These are phyloP conservation scores for Cucumis melo DNA, from an alignment of 306 rosid genomes.

Conservation along the genomic window DNA sequence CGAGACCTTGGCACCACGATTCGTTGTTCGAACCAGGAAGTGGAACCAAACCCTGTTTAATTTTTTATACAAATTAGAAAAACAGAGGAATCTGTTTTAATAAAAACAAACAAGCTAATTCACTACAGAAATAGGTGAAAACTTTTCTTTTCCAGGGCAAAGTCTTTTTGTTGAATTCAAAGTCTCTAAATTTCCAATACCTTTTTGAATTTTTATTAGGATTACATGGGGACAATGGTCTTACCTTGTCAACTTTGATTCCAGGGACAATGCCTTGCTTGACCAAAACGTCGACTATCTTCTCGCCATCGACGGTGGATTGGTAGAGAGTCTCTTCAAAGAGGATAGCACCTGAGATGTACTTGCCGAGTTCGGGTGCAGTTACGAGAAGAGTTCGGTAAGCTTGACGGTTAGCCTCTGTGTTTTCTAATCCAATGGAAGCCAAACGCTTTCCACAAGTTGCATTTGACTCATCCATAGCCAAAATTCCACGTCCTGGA, in stretches of 20 bases:
- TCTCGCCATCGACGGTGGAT: slow-evolving; percentile 66
- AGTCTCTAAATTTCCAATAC: too few relatives aligned
- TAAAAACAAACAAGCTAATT: not conserved
- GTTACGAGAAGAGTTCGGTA: slow-evolving; percentile 71
- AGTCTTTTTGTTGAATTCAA: too few relatives aligned
- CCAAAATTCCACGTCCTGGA: slow-evolving; percentile 90
- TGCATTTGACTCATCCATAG: slow-evolving; percentile 93
- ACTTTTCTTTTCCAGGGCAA: too few relatives aligned
- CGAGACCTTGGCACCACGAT: slow-evolving; percentile 97
- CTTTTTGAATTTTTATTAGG: too few relatives aligned
- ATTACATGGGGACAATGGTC: not conserved
- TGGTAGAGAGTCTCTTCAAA: slow-evolving; percentile 96
- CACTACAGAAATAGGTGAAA: too few relatives aligned
- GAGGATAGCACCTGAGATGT: slow-evolving; percentile 80
- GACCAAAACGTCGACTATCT: slow-evolving; percentile 60
- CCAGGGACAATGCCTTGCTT: slow-evolving; percentile 73
- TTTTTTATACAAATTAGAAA: not conserved
- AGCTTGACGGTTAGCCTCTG: slow-evolving; percentile 87
- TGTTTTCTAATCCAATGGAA: slow-evolving; percentile 87
- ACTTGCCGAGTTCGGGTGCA: slow-evolving; percentile 59
- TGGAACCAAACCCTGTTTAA: slow-evolving; percentile 73
- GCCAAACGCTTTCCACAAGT: slow-evolving; percentile 90
- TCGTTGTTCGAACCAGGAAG: slow-evolving; percentile 66
- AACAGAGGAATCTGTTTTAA: not conserved
- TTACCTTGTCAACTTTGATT: slow-evolving; percentile 81